Evolutionary conservation across 225 moss, liverwort and hornwort species (phyloP).

Genomic region (Sphagnum tenellum): DNA sequence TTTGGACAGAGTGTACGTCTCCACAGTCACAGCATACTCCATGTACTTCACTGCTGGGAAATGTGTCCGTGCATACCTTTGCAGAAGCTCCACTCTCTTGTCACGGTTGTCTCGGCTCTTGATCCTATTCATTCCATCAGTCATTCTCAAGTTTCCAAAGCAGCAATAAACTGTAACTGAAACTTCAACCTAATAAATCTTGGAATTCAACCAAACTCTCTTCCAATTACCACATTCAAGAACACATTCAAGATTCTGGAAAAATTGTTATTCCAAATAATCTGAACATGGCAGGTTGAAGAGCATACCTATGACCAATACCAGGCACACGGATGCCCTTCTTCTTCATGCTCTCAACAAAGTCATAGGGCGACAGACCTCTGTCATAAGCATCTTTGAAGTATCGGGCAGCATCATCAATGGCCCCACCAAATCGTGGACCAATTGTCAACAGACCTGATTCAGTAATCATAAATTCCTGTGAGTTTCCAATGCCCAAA

Average conservation of each 20-base stretch:
- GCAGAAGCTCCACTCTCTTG: constrained; percentile 40
- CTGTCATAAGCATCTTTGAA: constrained; percentile 37
- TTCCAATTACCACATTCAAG: too few relatives aligned
- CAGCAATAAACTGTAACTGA: too few relatives aligned
- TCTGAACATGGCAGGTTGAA: too few relatives aligned
- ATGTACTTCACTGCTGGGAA: constrained; percentile 38
- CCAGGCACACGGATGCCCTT: constrained; percentile 38
- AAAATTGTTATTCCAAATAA: too few relatives aligned
- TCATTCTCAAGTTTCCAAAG: too few relatives aligned
- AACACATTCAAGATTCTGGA: too few relatives aligned
- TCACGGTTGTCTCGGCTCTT: constrained; percentile 42
- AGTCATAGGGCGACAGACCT: constrained; percentile 25
- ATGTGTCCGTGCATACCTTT: constrained; percentile 27
- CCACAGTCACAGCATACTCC: constrained; percentile 40
- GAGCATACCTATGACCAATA: constrained; percentile 17
- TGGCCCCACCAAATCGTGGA: constrained; percentile 39
- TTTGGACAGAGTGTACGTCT: constrained; percentile 33
- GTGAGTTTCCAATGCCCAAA: too few relatives aligned
- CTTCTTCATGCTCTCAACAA: constrained; percentile 47
- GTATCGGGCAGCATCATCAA: constrained; percentile 41
- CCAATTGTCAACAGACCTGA: constrained; percentile 36
- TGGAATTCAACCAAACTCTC: too few relatives aligned
- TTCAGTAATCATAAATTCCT: too few relatives aligned
- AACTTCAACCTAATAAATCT: too few relatives aligned
- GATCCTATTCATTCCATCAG: constrained; percentile 7